Percentiles rank a stretch among this genome's conserved stretches.
These are phyloP conservation scores for Sutorius australiensis DNA, from an alignment of 768 basidiomycete species.

Conservation along the genomic window DNA sequence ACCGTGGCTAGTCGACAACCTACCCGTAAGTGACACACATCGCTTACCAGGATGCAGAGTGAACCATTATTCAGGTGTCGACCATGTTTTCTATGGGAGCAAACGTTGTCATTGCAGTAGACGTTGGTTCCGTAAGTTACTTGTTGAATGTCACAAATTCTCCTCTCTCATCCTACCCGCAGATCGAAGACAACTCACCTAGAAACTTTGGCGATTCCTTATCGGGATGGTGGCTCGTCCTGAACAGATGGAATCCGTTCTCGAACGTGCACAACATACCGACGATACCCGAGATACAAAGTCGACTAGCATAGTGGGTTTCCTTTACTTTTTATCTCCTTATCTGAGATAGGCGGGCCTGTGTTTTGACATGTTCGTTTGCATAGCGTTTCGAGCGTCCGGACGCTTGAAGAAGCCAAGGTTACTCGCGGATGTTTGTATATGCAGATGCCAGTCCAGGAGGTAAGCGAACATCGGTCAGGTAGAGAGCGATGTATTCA, in stretches of 20 bases:
- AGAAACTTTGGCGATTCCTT: conserved; percentile 92
- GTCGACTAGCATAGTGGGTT: conserved; percentile 89
- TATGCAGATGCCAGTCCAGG: conserved; percentile 92
- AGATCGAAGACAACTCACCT: conserved; percentile 91
- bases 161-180: neutral
- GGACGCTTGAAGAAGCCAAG: conserved; percentile 95
- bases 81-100: conserved; percentile 93
- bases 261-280: conserved; percentile 74
- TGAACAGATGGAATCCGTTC: conserved; percentile 93
- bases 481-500: neutral
- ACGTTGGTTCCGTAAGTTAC: conserved; percentile 78
- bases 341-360: neutral
- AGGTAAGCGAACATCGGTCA: conserved; percentile 44
- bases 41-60: neutral
- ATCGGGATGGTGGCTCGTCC: conserved; percentile 92
- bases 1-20: conserved; percentile 65
- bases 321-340: neutral
- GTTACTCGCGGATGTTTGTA: conserved; percentile 84
- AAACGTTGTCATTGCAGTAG: conserved; percentile 84
- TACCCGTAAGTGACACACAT: conserved; percentile 58
- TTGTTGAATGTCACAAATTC: neutral
- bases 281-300: conserved; percentile 90
- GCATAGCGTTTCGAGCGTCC: conserved; percentile 87
- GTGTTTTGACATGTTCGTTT: conserved; percentile 6
- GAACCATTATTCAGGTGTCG: conserved; percentile 57